These are phyloP conservation scores for Chloris gayana DNA, from an alignment of 176 grass and related monocot genomes.

Conservation along the genomic window DNA sequence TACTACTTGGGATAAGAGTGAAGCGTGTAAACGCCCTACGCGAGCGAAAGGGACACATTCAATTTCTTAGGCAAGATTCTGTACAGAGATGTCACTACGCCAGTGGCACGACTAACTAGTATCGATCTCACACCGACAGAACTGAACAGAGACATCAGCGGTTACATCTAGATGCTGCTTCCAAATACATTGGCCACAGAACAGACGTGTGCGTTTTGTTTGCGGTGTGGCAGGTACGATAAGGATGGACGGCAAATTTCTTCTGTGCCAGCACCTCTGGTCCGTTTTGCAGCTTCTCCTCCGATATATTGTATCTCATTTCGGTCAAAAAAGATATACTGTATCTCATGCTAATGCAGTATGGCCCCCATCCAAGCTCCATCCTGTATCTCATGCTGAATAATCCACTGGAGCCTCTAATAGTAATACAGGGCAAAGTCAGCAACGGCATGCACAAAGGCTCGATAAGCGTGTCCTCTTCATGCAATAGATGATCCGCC, in stretches of 20 bases:
- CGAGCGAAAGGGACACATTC: not conserved
- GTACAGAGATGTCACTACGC: not conserved
- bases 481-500: constrained; percentile 73
- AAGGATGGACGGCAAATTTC: not conserved
- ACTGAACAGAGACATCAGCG: not conserved
- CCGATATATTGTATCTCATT: too few relatives aligned
- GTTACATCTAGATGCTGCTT: constrained; percentile 31
- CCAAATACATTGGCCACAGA: constrained; percentile 14
- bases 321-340: too few relatives aligned
- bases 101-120: not conserved
- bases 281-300: constrained; percentile 13
- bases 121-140: constrained; percentile 6
- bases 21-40: not conserved
- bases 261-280: constrained; percentile 21
- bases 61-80: constrained; percentile 34
- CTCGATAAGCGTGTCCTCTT: constrained; percentile 57
- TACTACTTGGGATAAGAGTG: not conserved
- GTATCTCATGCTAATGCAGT: too few relatives aligned
- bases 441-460: constrained; percentile 37
- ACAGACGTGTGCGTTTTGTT: not conserved
- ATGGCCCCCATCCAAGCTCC: constrained; percentile 10
- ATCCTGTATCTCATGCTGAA: constrained; percentile 5
- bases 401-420: constrained; percentile 12
- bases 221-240: constrained; percentile 1
- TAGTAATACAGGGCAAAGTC: not conserved